Evolutionary conservation across 169 alveolate genomes (phyloP).

Genomic region (Sarcocystis neurona): DNA sequence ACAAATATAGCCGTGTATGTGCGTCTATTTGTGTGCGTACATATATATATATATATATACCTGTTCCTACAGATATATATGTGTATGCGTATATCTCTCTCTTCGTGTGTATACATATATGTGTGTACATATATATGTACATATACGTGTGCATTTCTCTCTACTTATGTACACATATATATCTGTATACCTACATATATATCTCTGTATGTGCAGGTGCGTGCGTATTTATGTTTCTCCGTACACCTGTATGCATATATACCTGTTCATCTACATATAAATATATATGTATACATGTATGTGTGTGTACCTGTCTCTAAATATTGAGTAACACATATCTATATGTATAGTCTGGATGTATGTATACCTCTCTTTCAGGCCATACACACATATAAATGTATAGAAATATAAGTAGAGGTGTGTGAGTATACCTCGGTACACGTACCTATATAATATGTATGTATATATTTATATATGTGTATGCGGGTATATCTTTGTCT

Average conservation of each 20-base stretch:
- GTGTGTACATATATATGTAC: background rate
- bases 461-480: background rate
- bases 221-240: background rate
- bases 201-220: background rate
- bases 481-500: too few relatives aligned
- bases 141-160: background rate
- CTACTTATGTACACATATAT: background rate
- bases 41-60: too few relatives aligned
- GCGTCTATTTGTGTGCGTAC: too few relatives aligned
- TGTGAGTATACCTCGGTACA: too few relatives aligned
- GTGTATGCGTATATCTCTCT: background rate
- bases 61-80: too few relatives aligned
- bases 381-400: background rate
- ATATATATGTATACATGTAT: background rate
- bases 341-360: background rate
- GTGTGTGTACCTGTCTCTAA: background rate
- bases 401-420: background rate
- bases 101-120: background rate
- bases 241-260: background rate
- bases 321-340: background rate
- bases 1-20: too few relatives aligned
- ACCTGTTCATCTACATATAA: background rate
- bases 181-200: background rate
- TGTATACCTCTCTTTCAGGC: background rate
- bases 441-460: too few relatives aligned